Conservation (phyloP, 108 stramenopile genomes). For the Nannochloropsis granulata region DNA sequence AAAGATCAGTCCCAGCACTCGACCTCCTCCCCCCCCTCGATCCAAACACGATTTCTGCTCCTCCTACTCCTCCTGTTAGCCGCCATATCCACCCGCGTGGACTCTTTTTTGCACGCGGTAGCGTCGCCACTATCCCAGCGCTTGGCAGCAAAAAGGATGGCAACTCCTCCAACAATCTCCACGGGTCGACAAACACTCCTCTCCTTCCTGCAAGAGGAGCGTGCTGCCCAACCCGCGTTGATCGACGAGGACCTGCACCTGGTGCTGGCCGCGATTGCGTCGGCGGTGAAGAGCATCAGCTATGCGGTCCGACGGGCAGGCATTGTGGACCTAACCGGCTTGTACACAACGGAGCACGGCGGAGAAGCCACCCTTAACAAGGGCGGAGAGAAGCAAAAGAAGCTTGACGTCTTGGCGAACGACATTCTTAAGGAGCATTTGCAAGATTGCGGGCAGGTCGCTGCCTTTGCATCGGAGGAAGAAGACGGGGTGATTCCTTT, state of each 20-base stretch:
- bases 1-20: too few species aligned
- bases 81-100: too few species aligned
- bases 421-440: conserved; percentile 35
- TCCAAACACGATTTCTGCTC: too few species aligned
- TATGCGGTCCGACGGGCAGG: conserved; percentile 18
- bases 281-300: conserved; percentile 50
- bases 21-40: too few species aligned
- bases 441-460: not conserved
- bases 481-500: conserved; percentile 40
- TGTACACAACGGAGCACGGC: conserved; percentile 2
- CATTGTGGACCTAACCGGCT: conserved; percentile 42
- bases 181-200: not conserved
- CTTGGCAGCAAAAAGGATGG: too few species aligned
- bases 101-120: too few species aligned
- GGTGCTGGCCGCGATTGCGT: conserved; percentile 30
- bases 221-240: not conserved
- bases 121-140: too few species aligned
- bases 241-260: not conserved
- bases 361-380: conserved; percentile 38
- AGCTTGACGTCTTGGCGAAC: conserved; percentile 43
- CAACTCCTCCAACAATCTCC: too few species aligned
- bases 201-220: not conserved
- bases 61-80: too few species aligned
- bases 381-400: conserved; percentile 60
- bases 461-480: conserved; percentile 39